Conservation (phyloP, 2,329 filamentous ascomycete genomes). For the Neopestalotiopsis sp. region DNA sequence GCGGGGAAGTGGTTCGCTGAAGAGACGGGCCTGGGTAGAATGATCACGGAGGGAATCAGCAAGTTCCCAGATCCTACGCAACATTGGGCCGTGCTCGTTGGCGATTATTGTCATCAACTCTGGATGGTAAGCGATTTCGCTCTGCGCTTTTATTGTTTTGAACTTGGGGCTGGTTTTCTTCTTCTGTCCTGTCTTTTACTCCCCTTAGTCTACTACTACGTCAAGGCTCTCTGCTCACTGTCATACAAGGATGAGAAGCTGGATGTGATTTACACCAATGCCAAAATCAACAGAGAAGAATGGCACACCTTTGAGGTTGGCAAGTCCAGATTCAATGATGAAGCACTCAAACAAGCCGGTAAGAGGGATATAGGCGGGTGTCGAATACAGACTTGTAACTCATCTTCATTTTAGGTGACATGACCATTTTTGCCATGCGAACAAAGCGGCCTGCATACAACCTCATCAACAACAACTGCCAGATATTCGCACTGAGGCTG, state of each 20-base stretch:
- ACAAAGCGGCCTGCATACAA: conserved; percentile 56
- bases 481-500: conserved; percentile 58
- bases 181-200: no score
- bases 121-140: conserved; percentile 53
- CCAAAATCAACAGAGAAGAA: conserved; percentile 46
- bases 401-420: conserved; percentile 45
- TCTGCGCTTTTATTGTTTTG: no score
- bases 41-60: conserved; percentile 60
- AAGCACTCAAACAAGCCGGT: conserved; percentile 55
- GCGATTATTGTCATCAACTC: conserved; percentile 60
- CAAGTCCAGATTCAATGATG: conserved; percentile 59
- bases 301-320: conserved; percentile 59
- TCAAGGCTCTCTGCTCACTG: background rate
- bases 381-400: conserved; percentile 4
- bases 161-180: no score
- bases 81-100: conserved; percentile 64
- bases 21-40: conserved; percentile 57
- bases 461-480: conserved; percentile 65
- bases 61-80: conserved; percentile 63
- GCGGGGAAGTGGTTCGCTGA: conserved; percentile 65
- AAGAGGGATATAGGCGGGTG: conserved; percentile 22
- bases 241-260: conserved; percentile 54
- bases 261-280: conserved; percentile 62
- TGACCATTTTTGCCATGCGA: conserved; percentile 57
- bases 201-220: no score